These are phyloP conservation scores for Ophiostoma sp. DNA, from an alignment of 2,329 filamentous ascomycete genomes.

Conservation along the genomic window DNA sequence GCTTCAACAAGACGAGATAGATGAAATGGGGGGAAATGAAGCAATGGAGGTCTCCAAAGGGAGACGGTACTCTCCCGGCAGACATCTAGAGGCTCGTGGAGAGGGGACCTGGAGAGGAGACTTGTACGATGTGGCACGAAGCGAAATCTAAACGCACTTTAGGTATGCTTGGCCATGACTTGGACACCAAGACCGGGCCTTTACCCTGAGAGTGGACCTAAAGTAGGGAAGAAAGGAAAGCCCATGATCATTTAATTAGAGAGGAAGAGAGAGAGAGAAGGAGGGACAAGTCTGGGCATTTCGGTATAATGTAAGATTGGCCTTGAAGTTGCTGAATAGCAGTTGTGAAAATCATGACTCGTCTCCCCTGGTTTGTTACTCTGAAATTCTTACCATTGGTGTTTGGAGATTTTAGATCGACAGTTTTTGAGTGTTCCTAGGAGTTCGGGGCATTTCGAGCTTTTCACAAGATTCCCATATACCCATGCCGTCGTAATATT, in stretches of 20 bases:
- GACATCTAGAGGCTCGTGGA: neutral
- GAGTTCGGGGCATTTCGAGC: too few species aligned
- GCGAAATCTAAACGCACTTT: constrained; percentile 10
- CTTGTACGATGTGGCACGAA: neutral
- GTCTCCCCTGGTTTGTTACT: too few species aligned
- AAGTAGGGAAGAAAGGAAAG: neutral
- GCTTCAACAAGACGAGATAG: constrained; percentile 10
- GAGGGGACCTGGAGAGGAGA: too few species aligned
- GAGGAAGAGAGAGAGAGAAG: neutral
- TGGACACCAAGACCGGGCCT: constrained; percentile 5
- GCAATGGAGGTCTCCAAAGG: neutral
- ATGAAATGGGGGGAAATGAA: neutral
- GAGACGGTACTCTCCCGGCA: neutral
- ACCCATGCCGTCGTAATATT: neutral
- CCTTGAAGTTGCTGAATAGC: too few species aligned
- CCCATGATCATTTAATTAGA: neutral
- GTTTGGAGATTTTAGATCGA: too few species aligned
- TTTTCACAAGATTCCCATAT: neutral
- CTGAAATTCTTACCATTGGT: too few species aligned
- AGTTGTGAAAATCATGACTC: too few species aligned
- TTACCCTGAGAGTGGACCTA: constrained; percentile 1
- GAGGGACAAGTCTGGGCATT: neutral
- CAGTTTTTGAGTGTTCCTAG: neutral
- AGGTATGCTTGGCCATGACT: neutral
- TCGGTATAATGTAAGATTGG: neutral